Percentiles rank a stretch among this genome's conserved stretches.
These are phyloP conservation scores for Alternaria brassicae DNA, from an alignment of 2,329 filamentous ascomycete genomes.

Conservation along the genomic window DNA sequence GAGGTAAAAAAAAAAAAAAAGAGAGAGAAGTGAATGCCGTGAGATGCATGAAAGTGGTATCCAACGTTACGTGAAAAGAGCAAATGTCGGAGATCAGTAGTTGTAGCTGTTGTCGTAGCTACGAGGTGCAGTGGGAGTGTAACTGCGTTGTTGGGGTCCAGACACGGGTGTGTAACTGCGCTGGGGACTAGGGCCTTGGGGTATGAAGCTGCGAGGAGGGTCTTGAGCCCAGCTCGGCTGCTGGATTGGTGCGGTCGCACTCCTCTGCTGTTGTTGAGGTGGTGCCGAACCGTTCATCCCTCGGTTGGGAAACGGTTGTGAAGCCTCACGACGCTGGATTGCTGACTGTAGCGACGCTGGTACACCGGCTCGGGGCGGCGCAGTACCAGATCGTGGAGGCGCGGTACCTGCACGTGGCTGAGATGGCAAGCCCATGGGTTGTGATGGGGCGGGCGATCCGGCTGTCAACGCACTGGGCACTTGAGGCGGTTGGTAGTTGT, in stretches of 20 bases:
- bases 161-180: slow-evolving; percentile 19
- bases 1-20: background rate
- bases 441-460: slow-evolving; percentile 39
- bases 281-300: slow-evolving; percentile 30
- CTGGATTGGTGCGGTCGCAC: slow-evolving; percentile 45
- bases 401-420: slow-evolving; percentile 26
- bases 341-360: slow-evolving; percentile 45
- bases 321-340: slow-evolving; percentile 48
- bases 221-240: slow-evolving; percentile 37
- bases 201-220: slow-evolving; percentile 11
- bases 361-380: slow-evolving; percentile 42
- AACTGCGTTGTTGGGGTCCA: slow-evolving; percentile 3
- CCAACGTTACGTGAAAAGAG: slow-evolving; percentile 6
- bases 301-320: slow-evolving; percentile 41
- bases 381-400: slow-evolving; percentile 35
- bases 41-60: slow-evolving; percentile 19
- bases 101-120: slow-evolving; percentile 30
- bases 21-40: slow-evolving; percentile 27
- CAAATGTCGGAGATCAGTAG: slow-evolving; percentile 18
- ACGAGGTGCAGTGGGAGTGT: slow-evolving; percentile 1
- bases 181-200: slow-evolving; percentile 8
- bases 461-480: slow-evolving; percentile 35
- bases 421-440: slow-evolving; percentile 29
- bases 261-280: slow-evolving; percentile 42
- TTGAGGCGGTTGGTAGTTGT: slow-evolving; percentile 36